Base-by-base conservation (phyloP, 2,329 filamentous ascomycete species). In the Monosporascus cannonballus region DNA sequence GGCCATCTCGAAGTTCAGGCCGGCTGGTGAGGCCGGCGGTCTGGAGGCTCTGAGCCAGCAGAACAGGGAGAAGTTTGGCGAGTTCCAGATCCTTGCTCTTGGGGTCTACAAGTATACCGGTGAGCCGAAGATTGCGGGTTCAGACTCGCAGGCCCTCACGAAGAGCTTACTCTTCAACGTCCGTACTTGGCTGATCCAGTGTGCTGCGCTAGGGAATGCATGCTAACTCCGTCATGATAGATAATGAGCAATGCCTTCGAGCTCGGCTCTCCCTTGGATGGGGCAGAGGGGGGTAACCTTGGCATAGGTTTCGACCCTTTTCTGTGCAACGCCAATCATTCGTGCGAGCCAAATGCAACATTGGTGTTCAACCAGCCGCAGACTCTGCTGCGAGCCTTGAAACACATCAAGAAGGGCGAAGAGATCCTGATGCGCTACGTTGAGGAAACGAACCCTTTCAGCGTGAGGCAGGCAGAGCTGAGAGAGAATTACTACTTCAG, bases 341-440 rank as follows among this genome's bases (percentile, higher is more conserved):
- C 76, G 3, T 80, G 77, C 59, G 71, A 76, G 34, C 76, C 76
- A 2, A 80, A 79, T 51, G 71, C 72, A 5, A 70, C 68, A 37
- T 63, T 76, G 9, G 67, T 75, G 50, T 76, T 77, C 67, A 75
- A 79, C 55, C 74, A 76, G 30, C 68, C 75, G 0, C 58, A 61
- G 49, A 60, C 73, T 3, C 60, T 71, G 14, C 61, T 79, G 9
- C 72, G 76, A 18, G 71, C 76, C 3, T 63, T 78, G 2, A 68
- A 61, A 42, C 67, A 71, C 2, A 77, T 80, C 59, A 68, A 69
- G 36, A 71, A 71, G 53, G 76, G 73, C 49, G 73, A 77, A 42
- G 76, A 80, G 58, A 69, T 80, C 37, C 72, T 70, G 54, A 73
- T 78, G 54, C 74, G 72, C 20, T 80, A 80, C 59, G 65, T 74